Base-by-base conservation (phyloP, 805 yeast genomes). In the Candida odintsovae region DNA sequence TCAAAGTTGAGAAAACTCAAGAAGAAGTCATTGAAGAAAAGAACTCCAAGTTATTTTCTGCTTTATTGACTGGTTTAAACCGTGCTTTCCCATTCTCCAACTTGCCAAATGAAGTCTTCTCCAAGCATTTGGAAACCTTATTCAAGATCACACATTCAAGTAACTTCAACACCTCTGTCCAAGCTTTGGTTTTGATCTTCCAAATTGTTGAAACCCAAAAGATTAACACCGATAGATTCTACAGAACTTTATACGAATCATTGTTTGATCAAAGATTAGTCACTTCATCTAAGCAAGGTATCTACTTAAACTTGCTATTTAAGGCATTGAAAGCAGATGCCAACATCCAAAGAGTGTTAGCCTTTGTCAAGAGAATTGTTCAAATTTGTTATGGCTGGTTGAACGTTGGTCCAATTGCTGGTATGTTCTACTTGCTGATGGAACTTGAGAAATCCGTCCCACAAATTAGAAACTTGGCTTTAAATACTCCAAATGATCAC, bases 41-140 rank as follows among this genome's bases (percentile, higher is more conserved):
- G 57, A 86, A 83, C 58, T 76, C 95, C 39, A 87, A 86, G 58
- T 68, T 92, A 56, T 88, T 92, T 57, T 82, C 96, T 25, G 97
- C 97, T 15, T 75, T 94, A 47, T 76, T 94, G 54, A 89, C 99
- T 1, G 99, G 99, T 55, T 77, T 94, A 48, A 94, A 94, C 64
- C 86, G 99, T 68, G 90, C 98, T 0, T 92, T 88, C 74, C 98
- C 98, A 46, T 94, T 87, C 63, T 82, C 96, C 2, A 75, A 80
- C 52, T 71, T 94, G 45, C 82, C 89, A 16, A 76, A 80, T 35
- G 82, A 83, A 25, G 77, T 78, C 7, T 88, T 83, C 60, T 78
- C 80, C 53, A 72, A 77, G 50, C 97, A 94, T 67, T 71, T 92
- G 60, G 84, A 88, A 60, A 83, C 95, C 0, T 70, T 94, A 47